phyloP scores from a whole-genome alignment of 1,284 basidiomycete species.

The Tylopilus microsporus region DNA sequence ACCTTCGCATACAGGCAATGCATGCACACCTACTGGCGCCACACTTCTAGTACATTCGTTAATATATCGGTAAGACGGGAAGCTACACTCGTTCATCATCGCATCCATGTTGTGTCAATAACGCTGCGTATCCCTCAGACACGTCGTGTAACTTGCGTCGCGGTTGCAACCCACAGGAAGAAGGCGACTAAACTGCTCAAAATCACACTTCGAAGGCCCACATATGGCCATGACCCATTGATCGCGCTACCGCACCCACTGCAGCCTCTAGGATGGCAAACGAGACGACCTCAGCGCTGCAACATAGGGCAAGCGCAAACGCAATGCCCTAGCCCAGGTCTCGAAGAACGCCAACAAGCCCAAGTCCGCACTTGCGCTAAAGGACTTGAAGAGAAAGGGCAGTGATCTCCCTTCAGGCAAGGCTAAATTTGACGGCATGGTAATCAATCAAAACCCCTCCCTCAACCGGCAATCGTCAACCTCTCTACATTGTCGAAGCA shows the following conservation, averaged over 20 bases:
- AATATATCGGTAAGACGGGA: too few species aligned
- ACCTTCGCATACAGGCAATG: too few species aligned
- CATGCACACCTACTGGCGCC: too few species aligned
- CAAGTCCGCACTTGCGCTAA: conserved; percentile 31
- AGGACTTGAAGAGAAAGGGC: conserved; percentile 41
- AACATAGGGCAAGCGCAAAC: conserved; percentile 62
- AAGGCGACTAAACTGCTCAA: conserved; percentile 58
- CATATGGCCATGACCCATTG: conserved; percentile 37
- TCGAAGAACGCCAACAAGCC: conserved; percentile 48
- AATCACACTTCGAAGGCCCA: conserved; percentile 44
- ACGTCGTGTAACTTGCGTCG: conserved; percentile 55
- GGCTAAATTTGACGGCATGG: conserved; percentile 53
- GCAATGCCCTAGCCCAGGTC: conserved; percentile 69
- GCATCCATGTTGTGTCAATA: too few species aligned
- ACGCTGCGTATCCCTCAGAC: conserved; percentile 34
- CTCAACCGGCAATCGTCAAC: conserved; percentile 33
- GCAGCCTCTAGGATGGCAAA: conserved; percentile 47
- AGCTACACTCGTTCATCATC: too few species aligned
- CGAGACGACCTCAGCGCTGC: conserved; percentile 40
- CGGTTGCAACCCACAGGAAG: conserved; percentile 54
- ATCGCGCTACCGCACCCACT: conserved; percentile 43
- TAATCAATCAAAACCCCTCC: conserved; percentile 44
- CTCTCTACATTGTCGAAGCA: conserved; percentile 36
- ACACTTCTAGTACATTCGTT: too few species aligned
- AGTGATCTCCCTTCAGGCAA: conserved; percentile 36